Evolutionary conservation across 495 filamentous ascomycete genomes (phyloP), one percentile per base, ranked within the genome.

Genomic region (Penicillium canariense): DNA sequence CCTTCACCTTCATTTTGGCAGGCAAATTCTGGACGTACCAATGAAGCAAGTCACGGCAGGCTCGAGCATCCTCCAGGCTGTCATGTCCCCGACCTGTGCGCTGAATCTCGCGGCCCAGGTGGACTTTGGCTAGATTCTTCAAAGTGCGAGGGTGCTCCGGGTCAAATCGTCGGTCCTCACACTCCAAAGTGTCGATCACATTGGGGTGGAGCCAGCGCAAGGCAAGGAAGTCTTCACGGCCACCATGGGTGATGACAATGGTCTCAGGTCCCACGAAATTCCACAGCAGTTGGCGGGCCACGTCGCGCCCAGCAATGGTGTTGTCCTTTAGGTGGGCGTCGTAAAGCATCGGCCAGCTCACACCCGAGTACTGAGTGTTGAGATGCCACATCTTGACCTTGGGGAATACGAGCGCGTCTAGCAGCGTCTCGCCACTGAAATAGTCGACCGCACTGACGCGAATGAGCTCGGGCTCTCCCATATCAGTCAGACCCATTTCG

Each of bases 381-480:
- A 63, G 68, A 50, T 81, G 70, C 9, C 32, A 34, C 52, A 81
- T 76, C 3, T 48, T 14, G 0, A 70, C 58, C 0, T 52, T 55
- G 0, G 79, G 78, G 1, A 46, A 58, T 1, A 81, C 78, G 8
- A 81, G 56, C 0, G 58, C 54, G 50, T 82, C 64, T 23, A 82
- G 58, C 10, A 81, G 63, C 2, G 68, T 38, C 4, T 71, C 60
- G 1, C 77, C 71, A 0, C 68, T 67, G 54, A 78, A 68, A 47
- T 71, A 73, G 48, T 82, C 79, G 5, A 81, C 49, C 1, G 68
- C 60, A 18, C 67, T 70, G 1, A 82, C 8, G 0, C 68, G 68
- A 32, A 80, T 70, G 0, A 82, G 65, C 17, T 81, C 77, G 1
- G 36, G 17, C 0, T 70, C 65, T 1, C 67, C 61, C 9, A 48